Evolutionary conservation across 495 filamentous ascomycete species (phyloP).

Genomic region (Penicillium cataractarum): DNA sequence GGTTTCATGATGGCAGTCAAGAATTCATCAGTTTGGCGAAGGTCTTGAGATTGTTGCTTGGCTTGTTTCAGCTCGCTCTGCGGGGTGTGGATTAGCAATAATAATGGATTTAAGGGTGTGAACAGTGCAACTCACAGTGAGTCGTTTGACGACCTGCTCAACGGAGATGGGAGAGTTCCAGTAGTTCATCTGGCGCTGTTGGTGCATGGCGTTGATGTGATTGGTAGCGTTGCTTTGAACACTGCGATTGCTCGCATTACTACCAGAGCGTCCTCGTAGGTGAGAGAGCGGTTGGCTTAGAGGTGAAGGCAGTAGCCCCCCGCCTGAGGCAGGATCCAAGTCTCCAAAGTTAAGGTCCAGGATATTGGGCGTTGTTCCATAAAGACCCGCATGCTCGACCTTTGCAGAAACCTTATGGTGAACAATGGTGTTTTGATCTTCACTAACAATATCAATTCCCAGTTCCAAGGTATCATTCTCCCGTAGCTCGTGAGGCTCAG

Average conservation of each 20-base stretch:
- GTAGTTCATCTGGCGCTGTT: slow-evolving; percentile 72
- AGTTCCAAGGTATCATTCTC: slow-evolving; percentile 88
- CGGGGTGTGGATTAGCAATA: slow-evolving; percentile 35
- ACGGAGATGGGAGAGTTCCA: slow-evolving; percentile 89
- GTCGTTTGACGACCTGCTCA: slow-evolving; percentile 91
- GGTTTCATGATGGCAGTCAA: slow-evolving; percentile 73
- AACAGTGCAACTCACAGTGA: slow-evolving; percentile 68
- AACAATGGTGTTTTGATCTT: slow-evolving; percentile 96
- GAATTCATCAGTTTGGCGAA: slow-evolving; percentile 79
- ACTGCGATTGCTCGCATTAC: slow-evolving; percentile 64
- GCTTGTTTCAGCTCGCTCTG: slow-evolving; percentile 88
- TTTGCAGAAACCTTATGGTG: slow-evolving; percentile 97
- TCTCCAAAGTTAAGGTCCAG: slow-evolving; percentile 90
- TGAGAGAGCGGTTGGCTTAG: slow-evolving; percentile 58
- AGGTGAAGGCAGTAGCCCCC: slow-evolving; percentile 65
- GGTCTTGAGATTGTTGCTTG: slow-evolving; percentile 81
- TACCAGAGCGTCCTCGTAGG: slow-evolving; percentile 72
- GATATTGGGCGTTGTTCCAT: slow-evolving; percentile 66
- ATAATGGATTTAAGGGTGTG: background rate
- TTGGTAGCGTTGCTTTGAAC: slow-evolving; percentile 58
- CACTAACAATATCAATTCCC: slow-evolving; percentile 96
- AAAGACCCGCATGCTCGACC: slow-evolving; percentile 89
- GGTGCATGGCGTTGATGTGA: slow-evolving; percentile 61
- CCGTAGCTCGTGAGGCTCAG: slow-evolving; percentile 88
- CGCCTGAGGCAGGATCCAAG: slow-evolving; percentile 71